phyloP scores from a whole-genome alignment of 768 basidiomycete species.

The Tylopilus vinaceipallidus region DNA sequence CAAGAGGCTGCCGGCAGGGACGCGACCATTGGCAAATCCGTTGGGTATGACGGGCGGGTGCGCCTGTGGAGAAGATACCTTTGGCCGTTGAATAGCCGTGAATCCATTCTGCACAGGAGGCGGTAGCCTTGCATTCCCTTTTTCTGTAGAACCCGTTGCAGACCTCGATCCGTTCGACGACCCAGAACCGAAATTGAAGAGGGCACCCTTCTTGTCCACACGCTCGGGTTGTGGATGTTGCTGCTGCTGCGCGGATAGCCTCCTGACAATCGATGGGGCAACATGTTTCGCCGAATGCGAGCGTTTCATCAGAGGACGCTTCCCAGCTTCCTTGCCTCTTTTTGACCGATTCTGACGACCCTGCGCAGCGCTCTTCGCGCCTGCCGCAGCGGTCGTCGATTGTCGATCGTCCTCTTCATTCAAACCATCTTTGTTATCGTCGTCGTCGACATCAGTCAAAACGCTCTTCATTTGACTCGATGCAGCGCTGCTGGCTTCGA shows the following conservation, averaged over 20 bases:
- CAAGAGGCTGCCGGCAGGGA: background rate
- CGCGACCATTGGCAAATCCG: slow-evolving; percentile 4
- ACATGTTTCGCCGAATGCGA: slow-evolving; percentile 31
- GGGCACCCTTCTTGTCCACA: slow-evolving; percentile 28
- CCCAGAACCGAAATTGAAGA: slow-evolving; percentile 60
- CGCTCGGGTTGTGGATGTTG: slow-evolving; percentile 19
- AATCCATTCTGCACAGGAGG: slow-evolving; percentile 7
- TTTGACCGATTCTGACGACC: slow-evolving; percentile 26
- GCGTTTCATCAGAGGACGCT: slow-evolving; percentile 26
- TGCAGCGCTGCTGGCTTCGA: slow-evolving; percentile 35
- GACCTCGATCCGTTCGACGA: slow-evolving; percentile 49
- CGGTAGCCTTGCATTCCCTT: slow-evolving; percentile 10
- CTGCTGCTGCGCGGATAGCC: slow-evolving; percentile 23
- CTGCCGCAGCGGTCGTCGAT: slow-evolving; percentile 15
- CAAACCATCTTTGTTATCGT: slow-evolving; percentile 15
- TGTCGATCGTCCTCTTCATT: slow-evolving; percentile 23
- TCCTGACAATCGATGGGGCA: slow-evolving; percentile 29
- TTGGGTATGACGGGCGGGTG: slow-evolving; percentile 24
- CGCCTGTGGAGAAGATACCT: slow-evolving; percentile 6
- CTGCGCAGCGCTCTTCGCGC: slow-evolving; percentile 8
- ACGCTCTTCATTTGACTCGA: slow-evolving; percentile 31
- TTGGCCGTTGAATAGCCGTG: slow-evolving; percentile 8
- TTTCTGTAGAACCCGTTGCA: slow-evolving; percentile 23
- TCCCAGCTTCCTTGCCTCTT: slow-evolving; percentile 34
- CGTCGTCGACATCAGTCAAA: slow-evolving; percentile 20